phyloP scores from a whole-genome alignment of 345 rosid genomes.

The Salix suchowensis region DNA sequence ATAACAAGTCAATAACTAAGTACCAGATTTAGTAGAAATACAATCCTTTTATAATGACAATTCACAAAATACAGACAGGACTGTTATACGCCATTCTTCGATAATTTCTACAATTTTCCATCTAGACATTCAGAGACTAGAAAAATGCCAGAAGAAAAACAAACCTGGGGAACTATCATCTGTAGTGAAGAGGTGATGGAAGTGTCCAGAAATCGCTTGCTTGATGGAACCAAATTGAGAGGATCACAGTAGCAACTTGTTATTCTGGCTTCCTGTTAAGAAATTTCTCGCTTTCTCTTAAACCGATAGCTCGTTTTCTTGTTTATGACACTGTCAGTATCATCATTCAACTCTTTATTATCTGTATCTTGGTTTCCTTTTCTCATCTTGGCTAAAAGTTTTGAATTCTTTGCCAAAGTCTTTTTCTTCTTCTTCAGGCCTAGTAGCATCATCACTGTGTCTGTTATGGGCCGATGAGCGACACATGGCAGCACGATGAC shows the following conservation, averaged over 20 bases:
- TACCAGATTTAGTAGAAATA: background rate
- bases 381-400: background rate
- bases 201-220: background rate
- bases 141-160: background rate
- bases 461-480: no score
- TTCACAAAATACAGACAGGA: background rate
- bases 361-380: background rate
- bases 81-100: background rate
- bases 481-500: no score
- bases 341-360: background rate
- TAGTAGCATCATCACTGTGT: background rate
- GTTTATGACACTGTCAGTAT: background rate
- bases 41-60: background rate
- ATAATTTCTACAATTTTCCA: background rate
- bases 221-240: background rate
- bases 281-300: conserved; percentile 8
- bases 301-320: background rate
- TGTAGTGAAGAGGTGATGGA: background rate
- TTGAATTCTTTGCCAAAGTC: background rate
- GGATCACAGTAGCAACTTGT: background rate
- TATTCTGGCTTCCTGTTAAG: background rate
- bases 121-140: background rate
- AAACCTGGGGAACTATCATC: background rate
- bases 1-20: background rate
- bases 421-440: background rate